phyloP scores from a whole-genome alignment of 176 grass and related monocot species.

The Oryza brachyantha region DNA sequence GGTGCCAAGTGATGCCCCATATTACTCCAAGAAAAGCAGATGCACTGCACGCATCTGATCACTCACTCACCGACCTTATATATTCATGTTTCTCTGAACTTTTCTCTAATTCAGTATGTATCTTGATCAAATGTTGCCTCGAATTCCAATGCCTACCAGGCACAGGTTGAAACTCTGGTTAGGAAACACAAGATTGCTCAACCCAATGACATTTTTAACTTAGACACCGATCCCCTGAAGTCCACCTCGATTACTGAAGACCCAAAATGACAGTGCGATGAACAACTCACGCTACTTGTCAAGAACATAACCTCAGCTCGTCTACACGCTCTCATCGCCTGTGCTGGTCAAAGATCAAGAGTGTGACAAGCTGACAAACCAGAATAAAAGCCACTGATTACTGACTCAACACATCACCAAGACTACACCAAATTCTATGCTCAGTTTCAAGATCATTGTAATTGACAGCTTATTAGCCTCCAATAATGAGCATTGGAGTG shows the following conservation, averaged over 20 bases:
- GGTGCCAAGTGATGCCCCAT: neutral
- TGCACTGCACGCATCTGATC: neutral
- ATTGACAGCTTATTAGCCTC: neutral
- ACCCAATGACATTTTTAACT: neutral
- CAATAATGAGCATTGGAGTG: neutral
- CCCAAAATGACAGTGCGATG: neutral
- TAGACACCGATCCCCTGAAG: slow-evolving; percentile 6
- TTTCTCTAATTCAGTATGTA: slow-evolving; percentile 25
- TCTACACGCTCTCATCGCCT: neutral
- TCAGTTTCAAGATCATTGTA: neutral
- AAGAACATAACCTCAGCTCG: slow-evolving; percentile 14
- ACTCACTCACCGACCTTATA: slow-evolving; percentile 1
- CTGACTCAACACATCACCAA: neutral
- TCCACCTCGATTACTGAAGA: slow-evolving; percentile 5
- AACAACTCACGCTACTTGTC: neutral
- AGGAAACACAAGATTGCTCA: slow-evolving; percentile 34
- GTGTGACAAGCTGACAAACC: neutral
- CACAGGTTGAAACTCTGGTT: slow-evolving; percentile 18
- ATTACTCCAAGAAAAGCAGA: slow-evolving; percentile 21
- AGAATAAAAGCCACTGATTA: neutral
- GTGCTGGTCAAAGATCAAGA: neutral
- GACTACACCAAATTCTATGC: neutral
- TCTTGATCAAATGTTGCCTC: slow-evolving; percentile 25
- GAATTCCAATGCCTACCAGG: slow-evolving; percentile 27
- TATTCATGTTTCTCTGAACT: neutral